phyloP scores from a whole-genome alignment of 169 alveolate species.

The Ichthyophthirius multifiliis region DNA sequence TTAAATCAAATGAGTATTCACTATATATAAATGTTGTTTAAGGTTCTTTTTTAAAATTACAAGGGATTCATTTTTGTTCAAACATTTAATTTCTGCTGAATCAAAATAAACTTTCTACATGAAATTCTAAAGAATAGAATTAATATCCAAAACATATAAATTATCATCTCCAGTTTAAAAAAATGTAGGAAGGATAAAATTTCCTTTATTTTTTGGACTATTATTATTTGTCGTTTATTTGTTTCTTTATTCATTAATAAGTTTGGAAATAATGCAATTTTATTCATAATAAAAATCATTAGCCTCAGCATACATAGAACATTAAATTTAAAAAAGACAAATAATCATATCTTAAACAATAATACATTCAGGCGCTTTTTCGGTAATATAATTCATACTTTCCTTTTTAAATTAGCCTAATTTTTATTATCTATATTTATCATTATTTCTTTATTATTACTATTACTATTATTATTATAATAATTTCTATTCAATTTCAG shows the following conservation, averaged over 20 bases:
- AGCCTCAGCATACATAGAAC: background rate
- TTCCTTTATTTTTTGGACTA: background rate
- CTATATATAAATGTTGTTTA: background rate
- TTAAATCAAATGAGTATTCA: background rate
- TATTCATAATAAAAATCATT: background rate
- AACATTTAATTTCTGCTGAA: background rate
- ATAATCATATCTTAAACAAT: background rate
- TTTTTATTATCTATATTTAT: slow-evolving; percentile 1
- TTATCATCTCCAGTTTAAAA: background rate
- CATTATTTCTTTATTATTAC: background rate
- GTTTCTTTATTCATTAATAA: no score
- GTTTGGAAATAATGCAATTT: no score
- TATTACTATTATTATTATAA: background rate
- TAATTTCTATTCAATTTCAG: background rate
- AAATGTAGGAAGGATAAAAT: background rate
- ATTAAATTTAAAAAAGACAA: background rate
- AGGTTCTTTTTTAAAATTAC: background rate
- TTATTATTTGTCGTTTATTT: no score
- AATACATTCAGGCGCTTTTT: no score
- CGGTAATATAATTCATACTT: no score
- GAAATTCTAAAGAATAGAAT: background rate
- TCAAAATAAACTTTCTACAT: background rate
- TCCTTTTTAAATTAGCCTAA: background rate
- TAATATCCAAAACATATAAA: background rate
- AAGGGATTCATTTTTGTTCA: background rate